Evolutionary conservation across 208 protist genomes (phyloP).

Genomic region (Crithidia fasciculata): DNA sequence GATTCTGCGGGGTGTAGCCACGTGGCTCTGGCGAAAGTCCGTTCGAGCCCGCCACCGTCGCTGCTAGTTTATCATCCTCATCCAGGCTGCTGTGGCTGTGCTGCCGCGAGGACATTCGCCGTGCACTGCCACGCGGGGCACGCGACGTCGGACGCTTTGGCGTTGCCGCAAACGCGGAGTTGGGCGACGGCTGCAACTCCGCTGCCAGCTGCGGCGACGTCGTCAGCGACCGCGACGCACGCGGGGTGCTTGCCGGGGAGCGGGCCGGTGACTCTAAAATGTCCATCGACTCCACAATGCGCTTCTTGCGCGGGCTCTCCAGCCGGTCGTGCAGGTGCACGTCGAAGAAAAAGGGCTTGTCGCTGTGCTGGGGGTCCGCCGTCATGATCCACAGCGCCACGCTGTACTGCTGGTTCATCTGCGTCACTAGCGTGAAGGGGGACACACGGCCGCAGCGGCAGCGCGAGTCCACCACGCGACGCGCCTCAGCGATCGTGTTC

Average conservation of each 20-base stretch:
- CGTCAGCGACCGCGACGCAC: neutral
- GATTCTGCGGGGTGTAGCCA: neutral
- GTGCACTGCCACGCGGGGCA: neutral
- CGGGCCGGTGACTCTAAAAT: neutral
- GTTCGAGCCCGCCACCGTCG: slow-evolving; percentile 2
- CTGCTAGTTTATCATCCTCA: neutral
- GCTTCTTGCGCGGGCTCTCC: slow-evolving; percentile 32
- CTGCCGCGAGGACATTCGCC: neutral
- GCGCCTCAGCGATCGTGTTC: slow-evolving; percentile 35
- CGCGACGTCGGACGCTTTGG: slow-evolving; percentile 6
- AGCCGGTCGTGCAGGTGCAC: slow-evolving; percentile 39
- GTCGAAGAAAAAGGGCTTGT: slow-evolving; percentile 51
- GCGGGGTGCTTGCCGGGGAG: neutral
- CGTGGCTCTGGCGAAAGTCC: neutral
- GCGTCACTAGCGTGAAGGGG: slow-evolving; percentile 41
- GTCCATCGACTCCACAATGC: slow-evolving; percentile 18
- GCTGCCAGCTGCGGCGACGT: neutral
- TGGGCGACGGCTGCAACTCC: slow-evolving; percentile 8
- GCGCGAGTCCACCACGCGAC: slow-evolving; percentile 32
- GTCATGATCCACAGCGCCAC: slow-evolving; percentile 63
- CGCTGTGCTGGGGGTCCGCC: slow-evolving; percentile 41
- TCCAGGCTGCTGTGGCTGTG: neutral
- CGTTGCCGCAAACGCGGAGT: slow-evolving; percentile 20
- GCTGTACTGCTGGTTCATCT: slow-evolving; percentile 41
- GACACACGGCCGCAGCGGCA: slow-evolving; percentile 43